Conservation (phyloP, 208 protist genomes). For the Hexamita inflata region DNA sequence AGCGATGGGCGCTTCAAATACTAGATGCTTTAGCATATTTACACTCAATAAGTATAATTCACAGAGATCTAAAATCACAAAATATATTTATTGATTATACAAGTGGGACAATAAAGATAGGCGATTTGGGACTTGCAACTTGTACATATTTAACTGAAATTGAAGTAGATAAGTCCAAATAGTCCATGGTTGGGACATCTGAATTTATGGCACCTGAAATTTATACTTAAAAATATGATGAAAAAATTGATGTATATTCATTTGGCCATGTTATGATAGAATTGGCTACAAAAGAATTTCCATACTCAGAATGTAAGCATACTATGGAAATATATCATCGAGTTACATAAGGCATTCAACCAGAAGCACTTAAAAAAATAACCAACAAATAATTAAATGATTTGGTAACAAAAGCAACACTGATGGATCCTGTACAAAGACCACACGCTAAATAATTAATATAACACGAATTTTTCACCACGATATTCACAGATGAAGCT, state of each 20-base stretch:
- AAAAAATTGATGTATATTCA: constrained; percentile 66
- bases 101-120: constrained; percentile 58
- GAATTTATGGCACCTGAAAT: constrained; percentile 70
- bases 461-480: too few species aligned
- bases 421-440: too few species aligned
- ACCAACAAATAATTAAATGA: background rate
- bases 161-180: too few species aligned
- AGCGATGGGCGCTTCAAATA: too few species aligned
- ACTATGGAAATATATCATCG: constrained; percentile 56
- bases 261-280: constrained; percentile 69
- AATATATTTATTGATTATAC: constrained; percentile 69
- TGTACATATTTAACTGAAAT: too few species aligned
- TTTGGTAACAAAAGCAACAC: too few species aligned
- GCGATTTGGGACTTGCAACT: constrained; percentile 58
- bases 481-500: too few species aligned
- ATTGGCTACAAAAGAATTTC: constrained; percentile 62
- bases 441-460: too few species aligned
- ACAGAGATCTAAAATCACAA: constrained; percentile 68
- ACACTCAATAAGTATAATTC: too few species aligned
- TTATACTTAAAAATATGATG: constrained; percentile 61
- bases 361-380: background rate
- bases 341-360: constrained; percentile 24
- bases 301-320: constrained; percentile 61
- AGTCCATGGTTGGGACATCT: too few species aligned
- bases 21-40: too few species aligned